These are phyloP conservation scores for Phytophthora pluvialis DNA, from an alignment of 352 stramenopile species.

Conservation along the genomic window DNA sequence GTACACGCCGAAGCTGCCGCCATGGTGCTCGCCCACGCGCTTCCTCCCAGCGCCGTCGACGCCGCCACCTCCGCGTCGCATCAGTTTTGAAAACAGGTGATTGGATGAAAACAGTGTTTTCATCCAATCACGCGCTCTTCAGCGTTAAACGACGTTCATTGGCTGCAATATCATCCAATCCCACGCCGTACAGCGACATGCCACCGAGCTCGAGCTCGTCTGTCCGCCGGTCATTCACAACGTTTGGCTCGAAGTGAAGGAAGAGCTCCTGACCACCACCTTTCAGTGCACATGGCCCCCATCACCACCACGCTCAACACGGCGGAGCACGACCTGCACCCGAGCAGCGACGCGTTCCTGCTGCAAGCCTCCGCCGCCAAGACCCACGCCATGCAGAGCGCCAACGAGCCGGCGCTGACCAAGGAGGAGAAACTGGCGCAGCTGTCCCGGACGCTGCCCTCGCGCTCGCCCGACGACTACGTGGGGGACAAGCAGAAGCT, in stretches of 20 bases:
- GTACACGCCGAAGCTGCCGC: constrained; percentile 89
- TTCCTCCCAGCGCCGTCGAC: constrained; percentile 36
- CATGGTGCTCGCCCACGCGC: constrained; percentile 85
- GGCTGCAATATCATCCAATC: constrained; percentile 18
- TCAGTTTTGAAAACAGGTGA: too few species aligned
- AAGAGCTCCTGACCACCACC: constrained; percentile 22
- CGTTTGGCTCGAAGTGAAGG: not conserved
- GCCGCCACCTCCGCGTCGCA: constrained; percentile 26
- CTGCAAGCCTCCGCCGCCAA: constrained; percentile 36
- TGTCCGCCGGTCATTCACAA: constrained; percentile 27
- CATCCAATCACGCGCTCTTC: not conserved
- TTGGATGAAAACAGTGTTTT: too few species aligned
- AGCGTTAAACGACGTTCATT: not conserved
- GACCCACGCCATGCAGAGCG: constrained; percentile 44
- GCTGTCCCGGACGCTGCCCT: constrained; percentile 73
- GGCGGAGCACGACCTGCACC: constrained; percentile 22
- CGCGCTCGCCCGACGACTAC: constrained; percentile 65
- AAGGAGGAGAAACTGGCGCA: constrained; percentile 39
- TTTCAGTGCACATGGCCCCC: constrained; percentile 41
- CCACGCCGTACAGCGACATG: not conserved
- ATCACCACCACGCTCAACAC: constrained; percentile 44
- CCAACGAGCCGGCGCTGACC: constrained; percentile 5
- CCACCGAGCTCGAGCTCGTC: constrained; percentile 12
- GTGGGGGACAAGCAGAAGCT: constrained; percentile 82
- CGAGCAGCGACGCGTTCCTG: constrained; percentile 19